phyloP scores from a whole-genome alignment of 257 asterid species.

The Rauvolfia tetraphylla region DNA sequence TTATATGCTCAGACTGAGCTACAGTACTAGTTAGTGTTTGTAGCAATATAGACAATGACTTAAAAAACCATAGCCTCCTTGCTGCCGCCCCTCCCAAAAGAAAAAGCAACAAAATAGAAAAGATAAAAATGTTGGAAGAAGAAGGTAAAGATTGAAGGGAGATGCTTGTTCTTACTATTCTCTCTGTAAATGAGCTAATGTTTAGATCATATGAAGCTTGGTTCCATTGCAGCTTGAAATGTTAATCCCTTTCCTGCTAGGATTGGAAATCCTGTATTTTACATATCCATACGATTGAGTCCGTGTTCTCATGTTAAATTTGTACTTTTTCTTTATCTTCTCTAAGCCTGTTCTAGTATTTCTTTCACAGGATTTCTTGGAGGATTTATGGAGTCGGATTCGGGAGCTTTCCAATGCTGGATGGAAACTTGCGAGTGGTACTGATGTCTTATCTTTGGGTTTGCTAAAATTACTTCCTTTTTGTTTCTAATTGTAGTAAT shows the following conservation, averaged over 20 bases:
- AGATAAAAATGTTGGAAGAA: too few relatives aligned
- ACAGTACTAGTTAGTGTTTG: background rate
- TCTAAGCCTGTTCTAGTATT: conserved; percentile 8
- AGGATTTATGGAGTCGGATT: conserved; percentile 83
- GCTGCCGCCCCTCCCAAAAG: background rate
- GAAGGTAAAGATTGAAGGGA: background rate
- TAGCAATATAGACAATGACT: background rate
- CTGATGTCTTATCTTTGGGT: background rate
- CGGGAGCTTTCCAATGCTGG: conserved; percentile 87
- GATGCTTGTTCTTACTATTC: background rate
- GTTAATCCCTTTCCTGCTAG: background rate
- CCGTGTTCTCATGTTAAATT: background rate
- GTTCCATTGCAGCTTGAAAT: too few relatives aligned
- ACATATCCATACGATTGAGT: too few relatives aligned
- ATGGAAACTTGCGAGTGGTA: conserved; percentile 99
- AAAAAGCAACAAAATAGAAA: too few relatives aligned
- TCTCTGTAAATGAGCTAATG: background rate
- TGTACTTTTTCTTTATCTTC: background rate
- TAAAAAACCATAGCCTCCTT: background rate
- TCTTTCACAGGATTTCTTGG: conserved; percentile 73
- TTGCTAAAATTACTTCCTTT: background rate
- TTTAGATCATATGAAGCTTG: background rate
- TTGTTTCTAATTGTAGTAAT: background rate
- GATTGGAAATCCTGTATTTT: too few relatives aligned
- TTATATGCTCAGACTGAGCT: background rate